Evolutionary conservation across 768 basidiomycete genomes (phyloP).

Genomic region (Cubamyces sp.): DNA sequence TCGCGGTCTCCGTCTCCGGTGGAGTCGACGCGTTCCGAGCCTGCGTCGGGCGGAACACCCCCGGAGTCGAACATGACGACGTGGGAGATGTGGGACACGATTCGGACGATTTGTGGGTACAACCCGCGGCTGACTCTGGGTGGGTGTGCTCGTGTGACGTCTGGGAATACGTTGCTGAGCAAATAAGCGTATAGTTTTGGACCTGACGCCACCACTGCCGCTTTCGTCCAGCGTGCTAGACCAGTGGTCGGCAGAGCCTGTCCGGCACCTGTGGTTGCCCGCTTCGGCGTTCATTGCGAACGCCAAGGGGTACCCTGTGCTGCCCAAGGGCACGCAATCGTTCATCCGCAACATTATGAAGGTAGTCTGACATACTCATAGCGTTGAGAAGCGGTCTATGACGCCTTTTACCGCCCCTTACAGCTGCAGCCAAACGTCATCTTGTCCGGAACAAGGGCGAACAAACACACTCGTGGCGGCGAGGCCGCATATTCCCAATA

Average conservation of each 20-base stretch:
- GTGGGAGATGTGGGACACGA: conserved; percentile 99
- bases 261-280: conserved; percentile 87
- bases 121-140: conserved; percentile 72
- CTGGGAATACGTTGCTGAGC: conserved; percentile 13
- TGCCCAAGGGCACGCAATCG: conserved; percentile 89
- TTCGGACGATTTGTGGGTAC: conserved; percentile 89
- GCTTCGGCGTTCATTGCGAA: conserved; percentile 94
- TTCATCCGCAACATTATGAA: conserved; percentile 92
- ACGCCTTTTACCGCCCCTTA: not conserved
- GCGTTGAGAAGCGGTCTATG: not conserved
- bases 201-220: conserved; percentile 88
- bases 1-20: conserved; percentile 31
- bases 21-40: conserved; percentile 11
- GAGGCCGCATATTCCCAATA: conserved; percentile 91
- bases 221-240: conserved; percentile 72
- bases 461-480: conserved; percentile 79
- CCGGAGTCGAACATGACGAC: conserved; percentile 46
- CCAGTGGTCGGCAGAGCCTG: conserved; percentile 93
- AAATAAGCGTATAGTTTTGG: conserved; percentile 65
- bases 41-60: conserved; percentile 5
- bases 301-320: conserved; percentile 93
- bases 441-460: conserved; percentile 66
- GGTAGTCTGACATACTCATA: conserved; percentile 45
- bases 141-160: conserved; percentile 39
- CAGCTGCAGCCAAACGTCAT: conserved; percentile 88